Evolutionary conservation across 176 grass and related monocot species (phyloP), one percentile per base, ranked within the genome.

Genomic region (Pontederia crassipes): DNA sequence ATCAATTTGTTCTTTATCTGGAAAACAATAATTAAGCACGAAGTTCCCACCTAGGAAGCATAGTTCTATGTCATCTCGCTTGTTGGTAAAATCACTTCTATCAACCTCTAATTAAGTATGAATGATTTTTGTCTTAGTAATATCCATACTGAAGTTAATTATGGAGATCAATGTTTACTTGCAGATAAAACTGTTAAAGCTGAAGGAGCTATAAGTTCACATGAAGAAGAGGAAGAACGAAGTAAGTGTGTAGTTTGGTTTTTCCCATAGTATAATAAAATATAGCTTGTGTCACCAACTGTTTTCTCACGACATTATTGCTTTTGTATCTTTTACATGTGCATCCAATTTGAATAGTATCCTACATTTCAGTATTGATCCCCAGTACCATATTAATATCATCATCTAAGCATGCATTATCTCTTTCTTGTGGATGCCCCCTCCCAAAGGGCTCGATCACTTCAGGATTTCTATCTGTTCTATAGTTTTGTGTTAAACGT

Each of bases 151-250:
- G 10, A 28, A 54, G 1, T 54, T n/a, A 54, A 16, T 54, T 54
- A 16, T 54, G 51, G 12, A 54, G n/a, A 2, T 20, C 9, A 54
- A 14, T 54, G 51, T 11, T 54, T 24, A 58, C 17, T 24, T 58
- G 10, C 59, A 17, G 59, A 59, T 3, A 9, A 62, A 17, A 40
- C 45, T 2, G 13, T 17, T 46, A 14, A 46, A 51, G 46, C 14
- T 61, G 15, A 72, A 52, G 24, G 52, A 46, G 28, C 12, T 51
- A 1, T 48, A 61, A 10, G 48, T 61, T 52, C 35, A 27, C 45
- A 52, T 12, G 57, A 48, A 72, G 24, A 61, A 52, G 47, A 52
- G 18, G 69, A 72, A 58, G 57, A 72, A 32, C 28, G 12, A 45
- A 58, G 69, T 72, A 53, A 72, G 57, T 72, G 9, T 18, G 20